These are phyloP conservation scores for Arthrinium puccinioides DNA, from an alignment of 2,329 filamentous ascomycete genomes.

Conservation along the genomic window DNA sequence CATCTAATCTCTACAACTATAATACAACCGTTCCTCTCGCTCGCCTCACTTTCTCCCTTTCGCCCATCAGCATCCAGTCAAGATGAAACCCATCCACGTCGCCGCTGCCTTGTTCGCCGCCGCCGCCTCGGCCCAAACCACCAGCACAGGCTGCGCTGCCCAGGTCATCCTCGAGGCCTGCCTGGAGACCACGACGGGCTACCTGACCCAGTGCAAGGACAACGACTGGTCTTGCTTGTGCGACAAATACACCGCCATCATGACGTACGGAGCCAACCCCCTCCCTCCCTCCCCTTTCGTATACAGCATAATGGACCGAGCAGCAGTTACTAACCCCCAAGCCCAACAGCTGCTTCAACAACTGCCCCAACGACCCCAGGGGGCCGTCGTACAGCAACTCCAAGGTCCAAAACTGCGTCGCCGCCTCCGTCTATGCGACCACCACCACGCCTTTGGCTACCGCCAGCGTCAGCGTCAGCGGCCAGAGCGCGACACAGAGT, in stretches of 20 bases:
- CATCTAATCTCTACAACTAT: not conserved
- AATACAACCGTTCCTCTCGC: not conserved
- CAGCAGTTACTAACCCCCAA: not conserved
- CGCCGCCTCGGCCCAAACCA: conserved; percentile 14
- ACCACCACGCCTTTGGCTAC: conserved; percentile 1
- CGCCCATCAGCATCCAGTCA: no score
- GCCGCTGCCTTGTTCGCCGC: conserved; percentile 18
- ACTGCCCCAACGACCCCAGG: conserved; percentile 45
- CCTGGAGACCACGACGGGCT: conserved; percentile 24
- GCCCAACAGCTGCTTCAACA: conserved; percentile 49
- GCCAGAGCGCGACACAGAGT: no score
- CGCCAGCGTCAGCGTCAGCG: not conserved
- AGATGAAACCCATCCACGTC: conserved; percentile 9
- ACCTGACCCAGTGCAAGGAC: conserved; percentile 22
- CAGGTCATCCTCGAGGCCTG: conserved; percentile 29
- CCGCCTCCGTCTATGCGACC: conserved; percentile 2
- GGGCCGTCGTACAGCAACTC: conserved; percentile 11
- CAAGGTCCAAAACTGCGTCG: conserved; percentile 19
- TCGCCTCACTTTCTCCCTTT: not conserved
- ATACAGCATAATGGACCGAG: no score
- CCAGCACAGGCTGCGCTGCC: conserved; percentile 20
- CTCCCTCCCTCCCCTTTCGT: not conserved
- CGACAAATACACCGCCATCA: conserved; percentile 41
- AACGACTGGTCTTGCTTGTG: conserved; percentile 45
- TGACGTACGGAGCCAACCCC: conserved; percentile 37